Evolutionary conservation across 345 rosid species (phyloP).

Genomic region (Populus pruinosa): DNA sequence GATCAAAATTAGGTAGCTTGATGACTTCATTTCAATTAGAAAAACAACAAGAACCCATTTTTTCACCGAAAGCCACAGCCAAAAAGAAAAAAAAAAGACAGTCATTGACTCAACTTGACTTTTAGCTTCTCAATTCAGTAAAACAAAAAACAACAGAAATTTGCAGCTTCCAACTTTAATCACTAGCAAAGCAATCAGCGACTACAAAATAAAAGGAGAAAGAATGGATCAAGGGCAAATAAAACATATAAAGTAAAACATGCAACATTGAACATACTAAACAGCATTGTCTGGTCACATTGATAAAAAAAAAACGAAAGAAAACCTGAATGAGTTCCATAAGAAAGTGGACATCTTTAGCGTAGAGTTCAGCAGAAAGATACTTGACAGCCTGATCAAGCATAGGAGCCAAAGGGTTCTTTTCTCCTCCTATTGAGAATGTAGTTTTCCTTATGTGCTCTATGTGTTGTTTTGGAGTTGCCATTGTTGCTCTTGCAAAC

Average conservation of each 20-base stretch:
- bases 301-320: background rate
- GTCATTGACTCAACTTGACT: background rate
- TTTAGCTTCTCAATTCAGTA: background rate
- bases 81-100: background rate
- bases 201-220: background rate
- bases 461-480: constrained; percentile 42
- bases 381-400: too few species aligned
- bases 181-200: background rate
- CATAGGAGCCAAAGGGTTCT: too few species aligned
- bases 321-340: constrained; percentile 69
- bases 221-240: background rate
- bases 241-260: background rate
- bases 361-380: too few species aligned
- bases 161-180: background rate
- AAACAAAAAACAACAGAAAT: too few species aligned
- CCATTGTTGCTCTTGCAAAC: constrained; percentile 11
- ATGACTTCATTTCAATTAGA: background rate
- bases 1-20: background rate
- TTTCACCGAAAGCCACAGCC: background rate
- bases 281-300: background rate
- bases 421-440: constrained; percentile 56
- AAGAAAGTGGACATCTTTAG: constrained; percentile 19
- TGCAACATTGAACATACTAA: background rate
- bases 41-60: background rate
- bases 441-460: constrained; percentile 40